These are phyloP conservation scores for Venturia oleaginea DNA, from an alignment of 2,329 filamentous ascomycete species.

Conservation along the genomic window DNA sequence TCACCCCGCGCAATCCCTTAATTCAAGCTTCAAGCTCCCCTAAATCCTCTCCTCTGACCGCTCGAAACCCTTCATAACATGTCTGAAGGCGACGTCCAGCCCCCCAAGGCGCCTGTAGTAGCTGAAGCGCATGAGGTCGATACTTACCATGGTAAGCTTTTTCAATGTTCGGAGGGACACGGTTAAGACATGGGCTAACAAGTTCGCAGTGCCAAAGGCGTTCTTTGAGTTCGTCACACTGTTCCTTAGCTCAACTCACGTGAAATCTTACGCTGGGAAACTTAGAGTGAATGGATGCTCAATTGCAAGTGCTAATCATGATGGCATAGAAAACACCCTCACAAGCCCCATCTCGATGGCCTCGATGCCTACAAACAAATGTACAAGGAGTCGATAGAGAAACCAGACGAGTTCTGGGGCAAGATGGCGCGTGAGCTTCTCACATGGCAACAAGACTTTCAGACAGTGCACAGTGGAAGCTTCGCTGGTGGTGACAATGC, in stretches of 20 bases:
- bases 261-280: neutral
- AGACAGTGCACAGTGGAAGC: slow-evolving; percentile 74
- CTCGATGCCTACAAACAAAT: slow-evolving; percentile 55
- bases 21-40: neutral
- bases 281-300: neutral
- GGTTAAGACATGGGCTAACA: neutral
- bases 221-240: slow-evolving; percentile 9
- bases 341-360: slow-evolving; percentile 49
- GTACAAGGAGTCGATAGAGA: slow-evolving; percentile 76
- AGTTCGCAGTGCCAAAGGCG: slow-evolving; percentile 11
- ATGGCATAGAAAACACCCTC: slow-evolving; percentile 47
- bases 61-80: slow-evolving; percentile 21
- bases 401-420: slow-evolving; percentile 87
- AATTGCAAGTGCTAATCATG: neutral
- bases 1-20: neutral
- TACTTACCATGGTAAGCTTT: slow-evolving; percentile 45
- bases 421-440: slow-evolving; percentile 78
- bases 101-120: slow-evolving; percentile 47
- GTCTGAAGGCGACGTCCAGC: slow-evolving; percentile 37
- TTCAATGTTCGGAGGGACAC: slow-evolving; percentile 3
- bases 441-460: slow-evolving; percentile 83
- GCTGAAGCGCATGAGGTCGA: slow-evolving; percentile 68
- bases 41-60: neutral
- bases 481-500: slow-evolving; percentile 73
- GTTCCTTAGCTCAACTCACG: neutral